A percentile compares a stretch with the other conserved stretches of the same genome.
phyloP scores from a whole-genome alignment of 129 eudicot genomes.

The Apium graveolens region DNA sequence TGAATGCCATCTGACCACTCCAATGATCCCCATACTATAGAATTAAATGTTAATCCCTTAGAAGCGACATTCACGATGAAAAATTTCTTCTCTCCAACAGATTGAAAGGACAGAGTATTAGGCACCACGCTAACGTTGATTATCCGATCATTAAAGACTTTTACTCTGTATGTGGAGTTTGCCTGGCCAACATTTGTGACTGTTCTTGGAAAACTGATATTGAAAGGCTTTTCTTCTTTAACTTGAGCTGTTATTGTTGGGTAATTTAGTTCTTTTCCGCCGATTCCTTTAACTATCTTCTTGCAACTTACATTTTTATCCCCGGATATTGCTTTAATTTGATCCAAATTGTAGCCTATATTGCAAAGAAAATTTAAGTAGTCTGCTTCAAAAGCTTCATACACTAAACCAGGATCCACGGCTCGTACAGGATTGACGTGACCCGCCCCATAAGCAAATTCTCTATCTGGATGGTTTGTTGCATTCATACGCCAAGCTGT shows the following conservation, averaged over 20 bases:
- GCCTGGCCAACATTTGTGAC: slow-evolving; percentile 1
- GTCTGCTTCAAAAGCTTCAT: background rate
- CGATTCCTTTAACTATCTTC: background rate
- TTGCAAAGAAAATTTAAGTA: background rate
- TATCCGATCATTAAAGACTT: background rate
- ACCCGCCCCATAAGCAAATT: background rate
- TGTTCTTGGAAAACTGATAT: slow-evolving; percentile 1
- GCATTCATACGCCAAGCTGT: background rate
- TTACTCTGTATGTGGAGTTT: slow-evolving; percentile 1
- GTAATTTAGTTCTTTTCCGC: background rate
- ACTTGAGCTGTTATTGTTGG: background rate
- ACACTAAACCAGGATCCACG: background rate
- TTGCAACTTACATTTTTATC: background rate
- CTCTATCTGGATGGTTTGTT: background rate
- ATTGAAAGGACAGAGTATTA: background rate
- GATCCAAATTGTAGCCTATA: background rate
- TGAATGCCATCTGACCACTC: background rate
- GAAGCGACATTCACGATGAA: background rate
- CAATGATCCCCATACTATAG: background rate
- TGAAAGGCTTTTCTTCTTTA: background rate
- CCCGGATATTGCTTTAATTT: background rate
- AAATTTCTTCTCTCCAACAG: background rate
- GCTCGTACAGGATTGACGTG: background rate
- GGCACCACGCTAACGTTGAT: background rate
- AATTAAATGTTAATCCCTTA: background rate